Evolutionary conservation across 352 stramenopile species (phyloP).

Genomic region (Aphanomyces euteiches): DNA sequence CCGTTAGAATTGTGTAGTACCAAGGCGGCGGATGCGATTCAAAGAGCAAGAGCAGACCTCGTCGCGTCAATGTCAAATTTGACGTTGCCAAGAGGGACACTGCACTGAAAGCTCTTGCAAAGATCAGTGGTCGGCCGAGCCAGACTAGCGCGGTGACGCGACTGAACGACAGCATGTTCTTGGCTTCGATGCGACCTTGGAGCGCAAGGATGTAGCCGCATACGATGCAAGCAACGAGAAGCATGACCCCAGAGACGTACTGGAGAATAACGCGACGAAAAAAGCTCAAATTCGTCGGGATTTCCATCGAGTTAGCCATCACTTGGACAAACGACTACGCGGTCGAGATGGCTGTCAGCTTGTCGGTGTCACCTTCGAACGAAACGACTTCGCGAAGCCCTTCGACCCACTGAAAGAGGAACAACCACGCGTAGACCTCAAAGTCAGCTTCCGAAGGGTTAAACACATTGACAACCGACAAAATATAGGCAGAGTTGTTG

Average conservation of each 20-base stretch:
- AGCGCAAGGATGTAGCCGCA: neutral
- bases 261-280: neutral
- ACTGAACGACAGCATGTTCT: slow-evolving; percentile 12
- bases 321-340: neutral
- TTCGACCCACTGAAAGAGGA: neutral
- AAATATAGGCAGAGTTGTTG: too few species aligned
- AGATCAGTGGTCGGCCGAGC: slow-evolving; percentile 1
- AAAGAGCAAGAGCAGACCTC: too few species aligned
- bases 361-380: neutral
- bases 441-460: neutral
- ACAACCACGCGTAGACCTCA: slow-evolving; percentile 5
- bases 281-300: neutral
- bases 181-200: neutral
- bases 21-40: too few species aligned
- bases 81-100: neutral
- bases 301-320: slow-evolving; percentile 1
- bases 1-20: too few species aligned
- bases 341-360: slow-evolving; percentile 11
- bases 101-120: neutral
- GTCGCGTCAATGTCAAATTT: neutral
- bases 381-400: slow-evolving; percentile 12
- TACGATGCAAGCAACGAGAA: neutral
- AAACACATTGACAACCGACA: neutral
- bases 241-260: slow-evolving; percentile 13
- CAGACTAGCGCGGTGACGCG: slow-evolving; percentile 9